phyloP scores from a whole-genome alignment of 805 yeast species.

The Babjeviella inositovora region DNA sequence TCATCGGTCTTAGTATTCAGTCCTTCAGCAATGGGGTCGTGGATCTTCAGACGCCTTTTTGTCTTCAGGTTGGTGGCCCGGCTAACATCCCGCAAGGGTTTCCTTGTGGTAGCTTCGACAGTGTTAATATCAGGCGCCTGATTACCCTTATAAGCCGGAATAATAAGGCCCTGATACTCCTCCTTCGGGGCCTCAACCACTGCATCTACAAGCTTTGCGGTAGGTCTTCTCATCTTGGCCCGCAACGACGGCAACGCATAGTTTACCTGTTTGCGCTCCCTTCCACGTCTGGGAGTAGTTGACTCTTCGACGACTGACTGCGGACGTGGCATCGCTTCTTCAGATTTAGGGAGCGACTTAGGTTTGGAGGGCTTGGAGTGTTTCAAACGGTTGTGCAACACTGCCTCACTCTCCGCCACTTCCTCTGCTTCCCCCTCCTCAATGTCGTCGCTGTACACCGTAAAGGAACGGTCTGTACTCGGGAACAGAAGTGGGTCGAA shows the following conservation, averaged over 20 bases:
- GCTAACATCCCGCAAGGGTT: constrained; percentile 1
- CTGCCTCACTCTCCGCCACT: no score
- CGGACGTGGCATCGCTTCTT: constrained; percentile 18
- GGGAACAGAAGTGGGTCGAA: no score
- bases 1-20: no score
- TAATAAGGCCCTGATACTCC: no score
- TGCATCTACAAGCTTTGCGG: constrained; percentile 46
- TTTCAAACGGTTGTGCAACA: no score
- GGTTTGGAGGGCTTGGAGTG: background rate
- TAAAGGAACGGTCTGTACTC: no score
- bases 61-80: background rate
- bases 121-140: no score
- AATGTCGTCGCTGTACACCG: constrained; percentile 7
- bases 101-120: no score
- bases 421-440: constrained; percentile 10
- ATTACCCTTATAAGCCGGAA: no score
- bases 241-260: constrained; percentile 56
- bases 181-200: constrained; percentile 25
- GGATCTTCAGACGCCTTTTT: constrained; percentile 1
- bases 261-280: constrained; percentile 41
- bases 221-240: constrained; percentile 53
- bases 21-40: constrained; percentile 1
- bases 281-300: constrained; percentile 19
- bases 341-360: constrained; percentile 7
- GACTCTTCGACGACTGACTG: constrained; percentile 5